Evolutionary conservation across 331 rosid genomes (phyloP), one percentile per base, ranked within the genome.

Genomic region (Stylosanthes scabra): DNA sequence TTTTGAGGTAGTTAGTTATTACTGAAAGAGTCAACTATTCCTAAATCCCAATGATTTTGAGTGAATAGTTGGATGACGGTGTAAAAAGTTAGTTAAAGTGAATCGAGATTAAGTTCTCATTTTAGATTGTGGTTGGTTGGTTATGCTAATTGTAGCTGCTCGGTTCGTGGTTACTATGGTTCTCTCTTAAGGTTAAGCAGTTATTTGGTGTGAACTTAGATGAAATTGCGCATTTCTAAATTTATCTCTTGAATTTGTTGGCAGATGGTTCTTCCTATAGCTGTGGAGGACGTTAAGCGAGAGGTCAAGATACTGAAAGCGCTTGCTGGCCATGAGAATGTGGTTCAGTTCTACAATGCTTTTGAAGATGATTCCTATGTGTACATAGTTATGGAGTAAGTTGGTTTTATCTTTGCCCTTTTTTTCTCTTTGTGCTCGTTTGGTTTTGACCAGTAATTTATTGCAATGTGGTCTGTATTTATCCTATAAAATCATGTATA

Each of bases 371-470:
- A 88, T 54, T 87, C 97, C 40, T 92, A 89, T 60, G 99, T 95
- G 81, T 95, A 84, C 82, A 95, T 95, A 86, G 99, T 86, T 61
- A 95, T 95, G 99, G 99, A 95, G 99, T 95, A 88, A 86, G 99
- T 86, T 66, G 56, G 39, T 54, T 77, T 59, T 42, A 60, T n/a
- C n/a, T n/a, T n/a, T n/a, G n/a, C n/a, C n/a, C n/a, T n/a, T 70
- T 13, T 13, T 15, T 56, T 34, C 27, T 8, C 16, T 58, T 31
- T 50, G 7, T 65, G 31, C 9, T 15, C 14, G 15, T 44, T 13
- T 54, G 66, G 72, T 76, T 68, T 59, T 59, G 71, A 78, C 41
- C 60, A 54, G n/a, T n/a, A 39, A 63, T 40, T 68, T 42, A 68
- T 63, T 63, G 29, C 52, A 59, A 59, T 1, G 14, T 49, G 14